Base-by-base conservation (phyloP, 2,329 filamentous ascomycete genomes). In the Colletotrichum siamense region DNA sequence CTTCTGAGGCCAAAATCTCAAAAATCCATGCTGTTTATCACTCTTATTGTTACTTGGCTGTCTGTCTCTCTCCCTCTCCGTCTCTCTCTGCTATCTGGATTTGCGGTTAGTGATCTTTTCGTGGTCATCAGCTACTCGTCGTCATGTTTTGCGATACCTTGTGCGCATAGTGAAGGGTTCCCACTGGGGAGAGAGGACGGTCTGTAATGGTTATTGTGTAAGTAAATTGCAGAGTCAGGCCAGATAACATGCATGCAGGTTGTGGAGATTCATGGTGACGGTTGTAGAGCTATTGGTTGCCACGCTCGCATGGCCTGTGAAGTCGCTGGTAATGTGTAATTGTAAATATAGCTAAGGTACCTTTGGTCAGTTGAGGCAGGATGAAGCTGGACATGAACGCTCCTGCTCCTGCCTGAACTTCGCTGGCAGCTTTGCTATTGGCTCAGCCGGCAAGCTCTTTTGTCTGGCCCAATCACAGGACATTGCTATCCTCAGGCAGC, bases 401-500 rank as follows among this genome's bases (percentile, higher is more conserved):
- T 68, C n/a, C 55, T 73, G 39, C n/a, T 68, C n/a, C 55, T 73
- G 55, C 69, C 69, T 75, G 24, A 12, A n/a, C n/a, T 18, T 8
- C 4, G 5, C n/a, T 36, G 8, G 22, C 36, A 57, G 22, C 59
- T 49, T 36, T 28, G 44, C 44, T 32, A 76, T 73, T 76, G 63
- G 73, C 34, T 72, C n/a, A 26, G 8, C 15, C 6, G 13, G 13
- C 15, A 44, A 73, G 44, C 55, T 57, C 18, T 39, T 8, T 9
- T 8, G 22, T 55, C 2, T 44, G 30, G 68, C 9, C 73, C 63
- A 76, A 76, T 73, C 63, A 73, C 36, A 52, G 49, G 39, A 9
- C 5, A 39, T 6, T 2, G 8, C 15, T 9, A 34, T 68, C 69
- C 73, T 76, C 32, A 76, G 73, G 73, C 73, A 73, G 73, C 52